Conservation (phyloP, 2,329 filamentous ascomycete species). For the Magnaporthiopsis rhizophila region DNA sequence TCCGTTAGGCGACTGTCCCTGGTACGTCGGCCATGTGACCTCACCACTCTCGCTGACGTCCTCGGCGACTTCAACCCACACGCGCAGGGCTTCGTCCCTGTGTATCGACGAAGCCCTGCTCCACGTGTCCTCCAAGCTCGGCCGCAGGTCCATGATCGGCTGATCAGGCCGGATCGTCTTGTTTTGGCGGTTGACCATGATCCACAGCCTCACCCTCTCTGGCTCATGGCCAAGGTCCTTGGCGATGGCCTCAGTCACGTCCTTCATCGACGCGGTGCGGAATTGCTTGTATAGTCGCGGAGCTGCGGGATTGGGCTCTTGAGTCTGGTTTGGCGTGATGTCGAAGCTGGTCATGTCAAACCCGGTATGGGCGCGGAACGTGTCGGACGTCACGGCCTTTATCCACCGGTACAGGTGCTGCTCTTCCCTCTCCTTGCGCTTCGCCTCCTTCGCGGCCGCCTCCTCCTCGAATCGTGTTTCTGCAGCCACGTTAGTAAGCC, state of each 20-base stretch:
- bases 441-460: conserved; percentile 63
- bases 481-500: conserved; percentile 22
- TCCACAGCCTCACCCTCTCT: conserved; percentile 74
- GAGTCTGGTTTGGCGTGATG: conserved; percentile 33
- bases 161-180: conserved; percentile 90
- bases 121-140: conserved; percentile 66
- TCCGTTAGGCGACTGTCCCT: conserved; percentile 44
- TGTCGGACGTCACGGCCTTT: conserved; percentile 71
- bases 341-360: conserved; percentile 76
- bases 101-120: conserved; percentile 39
- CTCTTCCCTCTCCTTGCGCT: conserved; percentile 83
- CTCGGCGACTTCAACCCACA: conserved; percentile 79
- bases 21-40: conserved; percentile 61
- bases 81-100: conserved; percentile 65
- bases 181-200: conserved; percentile 98
- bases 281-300: conserved; percentile 68
- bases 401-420: conserved; percentile 87
- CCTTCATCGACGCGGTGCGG: conserved; percentile 64
- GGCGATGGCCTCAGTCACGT: conserved; percentile 66
- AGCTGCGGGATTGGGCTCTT: conserved; percentile 52
- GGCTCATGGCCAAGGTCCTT: conserved; percentile 60
- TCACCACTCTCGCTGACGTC: conserved; percentile 60
- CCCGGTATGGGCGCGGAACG: conserved; percentile 72
- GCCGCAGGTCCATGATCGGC: conserved; percentile 68
- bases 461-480: conserved; percentile 76